Conservation (phyloP, 208 protist genomes). For the Trypanosoma conorhini region DNA sequence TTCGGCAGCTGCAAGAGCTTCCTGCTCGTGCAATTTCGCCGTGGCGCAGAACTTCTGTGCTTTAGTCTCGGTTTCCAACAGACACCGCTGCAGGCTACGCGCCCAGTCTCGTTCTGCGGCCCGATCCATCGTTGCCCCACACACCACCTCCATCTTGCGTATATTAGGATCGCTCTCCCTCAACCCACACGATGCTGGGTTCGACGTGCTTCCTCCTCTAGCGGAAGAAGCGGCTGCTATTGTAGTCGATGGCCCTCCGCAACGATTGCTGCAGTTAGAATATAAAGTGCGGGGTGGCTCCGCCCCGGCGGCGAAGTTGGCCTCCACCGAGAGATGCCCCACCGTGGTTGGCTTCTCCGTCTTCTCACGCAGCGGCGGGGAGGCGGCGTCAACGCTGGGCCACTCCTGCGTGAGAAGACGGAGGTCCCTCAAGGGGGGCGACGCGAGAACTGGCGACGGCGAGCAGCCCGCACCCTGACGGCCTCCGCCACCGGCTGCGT, state of each 20-base stretch:
- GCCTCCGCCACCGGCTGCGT: background rate
- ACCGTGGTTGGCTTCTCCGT: slow-evolving; percentile 5
- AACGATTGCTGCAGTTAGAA: background rate
- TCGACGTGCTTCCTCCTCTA: background rate
- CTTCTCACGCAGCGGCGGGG: slow-evolving; percentile 19
- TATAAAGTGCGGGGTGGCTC: background rate
- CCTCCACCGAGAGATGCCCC: background rate
- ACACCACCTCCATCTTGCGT: background rate
- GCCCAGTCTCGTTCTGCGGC: slow-evolving; percentile 6
- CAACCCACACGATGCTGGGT: background rate
- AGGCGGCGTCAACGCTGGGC: background rate
- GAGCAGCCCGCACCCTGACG: background rate
- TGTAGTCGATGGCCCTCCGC: background rate
- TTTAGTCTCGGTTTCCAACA: slow-evolving; percentile 19
- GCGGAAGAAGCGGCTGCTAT: background rate
- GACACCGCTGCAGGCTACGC: slow-evolving; percentile 15
- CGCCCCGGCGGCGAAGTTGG: background rate
- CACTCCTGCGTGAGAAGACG: background rate
- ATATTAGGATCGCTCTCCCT: background rate
- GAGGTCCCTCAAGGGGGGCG: background rate
- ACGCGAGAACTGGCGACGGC: background rate
- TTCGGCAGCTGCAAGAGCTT: background rate
- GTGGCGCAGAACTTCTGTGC: slow-evolving; percentile 3
- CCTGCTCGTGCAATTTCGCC: slow-evolving; percentile 10
- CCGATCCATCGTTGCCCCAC: background rate